Percentiles rank a stretch among this genome's conserved stretches.
phyloP scores from a whole-genome alignment of 345 rosid species.

The Eutrema heterophyllum region DNA sequence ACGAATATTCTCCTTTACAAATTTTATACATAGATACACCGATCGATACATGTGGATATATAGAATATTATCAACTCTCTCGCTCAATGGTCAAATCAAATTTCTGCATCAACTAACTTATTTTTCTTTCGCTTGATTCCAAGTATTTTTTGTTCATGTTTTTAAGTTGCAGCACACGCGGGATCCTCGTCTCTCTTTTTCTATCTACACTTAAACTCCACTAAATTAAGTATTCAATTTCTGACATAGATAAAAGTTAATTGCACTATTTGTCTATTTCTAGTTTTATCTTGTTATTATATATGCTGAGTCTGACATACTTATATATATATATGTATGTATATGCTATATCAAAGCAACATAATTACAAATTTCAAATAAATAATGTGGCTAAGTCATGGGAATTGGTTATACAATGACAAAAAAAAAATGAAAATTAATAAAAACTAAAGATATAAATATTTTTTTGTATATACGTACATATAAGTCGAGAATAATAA shows the following conservation, averaged over 20 bases:
- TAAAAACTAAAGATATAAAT: background rate
- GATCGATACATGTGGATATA: constrained; percentile 14
- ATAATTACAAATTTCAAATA: background rate
- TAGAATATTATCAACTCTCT: constrained; percentile 16
- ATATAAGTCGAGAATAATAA: no score
- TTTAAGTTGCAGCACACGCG: constrained; percentile 28
- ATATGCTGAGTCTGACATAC: background rate
- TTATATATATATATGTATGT: background rate
- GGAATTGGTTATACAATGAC: background rate
- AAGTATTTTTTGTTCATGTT: constrained; percentile 9
- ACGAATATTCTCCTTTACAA: constrained; percentile 29
- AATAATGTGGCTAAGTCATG: background rate
- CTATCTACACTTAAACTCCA: background rate
- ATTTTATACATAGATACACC: background rate
- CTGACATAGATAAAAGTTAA: constrained; percentile 7
- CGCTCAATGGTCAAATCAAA: constrained; percentile 22
- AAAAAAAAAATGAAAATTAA: background rate
- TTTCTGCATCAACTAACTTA: background rate
- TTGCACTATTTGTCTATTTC: constrained; percentile 4
- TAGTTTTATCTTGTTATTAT: background rate
- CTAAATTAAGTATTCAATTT: background rate
- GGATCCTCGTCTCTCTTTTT: constrained; percentile 9
- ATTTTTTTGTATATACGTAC: background rate
- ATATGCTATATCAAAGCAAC: background rate
- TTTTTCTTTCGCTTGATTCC: constrained; percentile 23